Percentiles rank a stretch among this genome's conserved stretches.
Conservation (phyloP, 371 early-diverging fungal genomes). For the Astathelohania contejeani region DNA sequence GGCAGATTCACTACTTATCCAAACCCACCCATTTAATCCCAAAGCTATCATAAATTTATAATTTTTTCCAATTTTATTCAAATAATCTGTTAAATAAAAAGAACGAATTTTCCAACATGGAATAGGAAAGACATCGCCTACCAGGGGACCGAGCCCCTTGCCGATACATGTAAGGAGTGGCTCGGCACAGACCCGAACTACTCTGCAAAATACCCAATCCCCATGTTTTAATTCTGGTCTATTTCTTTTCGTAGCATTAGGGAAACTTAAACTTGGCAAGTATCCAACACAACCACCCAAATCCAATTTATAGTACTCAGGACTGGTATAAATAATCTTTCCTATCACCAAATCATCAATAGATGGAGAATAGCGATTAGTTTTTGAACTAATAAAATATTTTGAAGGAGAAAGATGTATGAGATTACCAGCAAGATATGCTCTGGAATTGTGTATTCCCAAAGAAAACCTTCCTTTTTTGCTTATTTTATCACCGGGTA, state of each 20-base stretch:
- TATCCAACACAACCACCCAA: conserved; percentile 20
- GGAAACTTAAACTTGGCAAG: conserved; percentile 44
- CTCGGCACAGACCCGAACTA: conserved; percentile 33
- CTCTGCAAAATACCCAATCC: conserved; percentile 39
- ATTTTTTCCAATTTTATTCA: conserved; percentile 22
- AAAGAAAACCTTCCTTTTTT: no score
- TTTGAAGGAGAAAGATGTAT: no score
- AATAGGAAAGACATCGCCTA: conserved; percentile 24
- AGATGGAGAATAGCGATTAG: conserved; percentile 28
- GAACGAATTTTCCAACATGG: conserved; percentile 31
- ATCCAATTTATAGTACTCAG: conserved; percentile 41
- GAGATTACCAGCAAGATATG: no score
- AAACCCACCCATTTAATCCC: conserved; percentile 47
- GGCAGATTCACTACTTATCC: conserved; percentile 20
- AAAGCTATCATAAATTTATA: conserved; percentile 23
- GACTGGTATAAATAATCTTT: conserved; percentile 28
- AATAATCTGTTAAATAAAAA: conserved; percentile 22
- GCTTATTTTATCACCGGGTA: no score
- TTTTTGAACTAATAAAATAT: no score
- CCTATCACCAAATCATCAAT: conserved; percentile 47
- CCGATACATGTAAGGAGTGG: conserved; percentile 34
- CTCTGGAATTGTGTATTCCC: no score
- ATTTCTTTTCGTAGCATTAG: conserved; percentile 51
- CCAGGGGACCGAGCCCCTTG: conserved; percentile 40
- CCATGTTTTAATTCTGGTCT: conserved; percentile 34